Base-by-base conservation (phyloP, 2,329 filamentous ascomycete genomes). In the Neofusicoccum parvum region DNA sequence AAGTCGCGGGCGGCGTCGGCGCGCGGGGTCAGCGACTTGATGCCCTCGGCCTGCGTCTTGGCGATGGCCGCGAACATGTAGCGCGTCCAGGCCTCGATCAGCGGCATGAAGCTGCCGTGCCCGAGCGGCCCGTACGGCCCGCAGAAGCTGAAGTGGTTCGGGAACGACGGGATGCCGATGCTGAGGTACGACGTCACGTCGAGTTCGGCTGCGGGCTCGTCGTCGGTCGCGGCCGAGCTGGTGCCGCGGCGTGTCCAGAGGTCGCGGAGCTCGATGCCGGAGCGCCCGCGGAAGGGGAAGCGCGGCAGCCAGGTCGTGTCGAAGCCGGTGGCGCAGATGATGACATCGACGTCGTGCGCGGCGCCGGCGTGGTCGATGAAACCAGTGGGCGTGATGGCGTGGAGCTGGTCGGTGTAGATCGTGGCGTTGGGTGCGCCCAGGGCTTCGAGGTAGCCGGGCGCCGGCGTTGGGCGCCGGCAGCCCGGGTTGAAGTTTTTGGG, bases 341-440 rank as follows among this genome's bases (percentile, higher is more conserved):
- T 77, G 2, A 78, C 80, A 67, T 82, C 80, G 6, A 77, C 73
- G 59, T 78, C 72, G 43, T 77, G 72, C 69, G 80, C 76, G 2
- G 71, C 67, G 9, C 80, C 80, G 58, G 82, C 76, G 12, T 70
- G 75, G 14, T 80, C 80, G 1, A 83, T 73, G 1, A 82, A 77
- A 1, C 81, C 81, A 3, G 78, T 78, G 65, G 80, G 76, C 0
- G 82, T 83, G 65, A 82, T 80, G 32, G 76, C 74, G 10, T 72
- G 72, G 3, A 83, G 81, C 1, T 78, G 74, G 2, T 81, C 80
- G 69, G 83, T 84, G 67, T 83, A 80, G 0, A 84, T 81, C 68
- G 83, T 79, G 1, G 84, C 80, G 65, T 85, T 84, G 3, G 76
- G 73, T 58, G 84, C 75, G 66, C 83, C 81, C 49, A 84, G 81